phyloP scores from a whole-genome alignment of 176 grass and related monocot species.

The Carex kokanica region DNA sequence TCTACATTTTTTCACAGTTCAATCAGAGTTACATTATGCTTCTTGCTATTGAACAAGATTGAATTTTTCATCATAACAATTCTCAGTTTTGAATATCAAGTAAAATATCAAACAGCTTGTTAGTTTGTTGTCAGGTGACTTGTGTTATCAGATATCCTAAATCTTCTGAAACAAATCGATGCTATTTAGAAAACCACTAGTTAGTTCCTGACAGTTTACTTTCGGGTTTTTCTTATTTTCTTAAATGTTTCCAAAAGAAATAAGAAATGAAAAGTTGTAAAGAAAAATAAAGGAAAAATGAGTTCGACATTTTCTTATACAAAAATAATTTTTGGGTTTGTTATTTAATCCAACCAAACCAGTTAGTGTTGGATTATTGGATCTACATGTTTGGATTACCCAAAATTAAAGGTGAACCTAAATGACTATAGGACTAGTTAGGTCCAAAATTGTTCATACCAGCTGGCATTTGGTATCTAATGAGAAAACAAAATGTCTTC shows the following conservation, averaged over 20 bases:
- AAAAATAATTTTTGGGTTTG: neutral
- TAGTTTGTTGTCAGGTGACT: neutral
- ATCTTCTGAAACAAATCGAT: neutral
- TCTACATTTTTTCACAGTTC: neutral
- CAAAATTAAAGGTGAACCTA: neutral
- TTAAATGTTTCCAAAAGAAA: neutral
- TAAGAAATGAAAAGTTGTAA: neutral
- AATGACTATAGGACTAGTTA: neutral
- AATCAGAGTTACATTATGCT: neutral
- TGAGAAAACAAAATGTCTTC: neutral
- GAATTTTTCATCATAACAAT: neutral
- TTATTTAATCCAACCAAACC: neutral
- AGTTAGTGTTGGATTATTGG: neutral
- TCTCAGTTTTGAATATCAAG: neutral
- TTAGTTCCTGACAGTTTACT: neutral
- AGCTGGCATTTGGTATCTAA: neutral
- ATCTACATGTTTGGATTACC: neutral
- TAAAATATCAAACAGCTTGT: neutral
- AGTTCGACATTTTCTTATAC: neutral
- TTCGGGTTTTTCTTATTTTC: neutral
- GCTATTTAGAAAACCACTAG: neutral
- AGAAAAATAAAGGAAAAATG: neutral
- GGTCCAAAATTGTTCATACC: constrained; percentile 5
- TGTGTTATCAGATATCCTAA: neutral
- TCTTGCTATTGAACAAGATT: neutral